phyloP scores from a whole-genome alignment of 1,284 basidiomycete genomes.

The Mycena citricolor region DNA sequence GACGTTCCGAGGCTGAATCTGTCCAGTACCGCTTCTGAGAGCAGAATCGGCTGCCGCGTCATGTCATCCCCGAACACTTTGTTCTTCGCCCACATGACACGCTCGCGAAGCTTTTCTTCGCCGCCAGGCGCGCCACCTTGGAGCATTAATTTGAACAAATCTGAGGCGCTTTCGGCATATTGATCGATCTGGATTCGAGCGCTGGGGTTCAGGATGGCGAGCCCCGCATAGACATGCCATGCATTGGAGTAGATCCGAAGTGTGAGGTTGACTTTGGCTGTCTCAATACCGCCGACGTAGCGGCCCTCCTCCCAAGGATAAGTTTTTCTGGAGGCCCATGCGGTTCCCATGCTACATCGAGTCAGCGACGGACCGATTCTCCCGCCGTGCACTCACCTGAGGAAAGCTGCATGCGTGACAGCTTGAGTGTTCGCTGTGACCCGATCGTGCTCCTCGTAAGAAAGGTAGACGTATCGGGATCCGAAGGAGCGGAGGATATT shows the following conservation, averaged over 20 bases:
- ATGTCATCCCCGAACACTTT: constrained; percentile 69
- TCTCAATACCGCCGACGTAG: constrained; percentile 98
- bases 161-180: constrained; percentile 83
- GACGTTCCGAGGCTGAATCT: constrained; percentile 75
- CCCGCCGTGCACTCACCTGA: constrained; percentile 71
- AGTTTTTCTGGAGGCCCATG: constrained; percentile 76
- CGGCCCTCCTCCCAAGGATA: constrained; percentile 97
- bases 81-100: constrained; percentile 77
- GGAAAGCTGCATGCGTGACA: constrained; percentile 96
- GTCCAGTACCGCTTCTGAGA: constrained; percentile 87
- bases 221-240: constrained; percentile 99
- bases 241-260: constrained; percentile 96
- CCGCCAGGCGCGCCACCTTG: constrained; percentile 58
- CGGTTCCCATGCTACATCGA: constrained; percentile 86
- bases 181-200: constrained; percentile 89
- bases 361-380: constrained; percentile 6
- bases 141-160: constrained; percentile 96
- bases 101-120: constrained; percentile 55
- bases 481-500: constrained; percentile 80
- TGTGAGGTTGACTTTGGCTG: constrained; percentile 97
- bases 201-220: constrained; percentile 95
- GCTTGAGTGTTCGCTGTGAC: constrained; percentile 99
- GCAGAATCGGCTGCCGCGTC: constrained; percentile 68
- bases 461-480: constrained; percentile 88
- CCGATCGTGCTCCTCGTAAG: constrained; percentile 93